Conservation (phyloP, 176 grass and related monocot genomes). For the Bromus sterilis region DNA sequence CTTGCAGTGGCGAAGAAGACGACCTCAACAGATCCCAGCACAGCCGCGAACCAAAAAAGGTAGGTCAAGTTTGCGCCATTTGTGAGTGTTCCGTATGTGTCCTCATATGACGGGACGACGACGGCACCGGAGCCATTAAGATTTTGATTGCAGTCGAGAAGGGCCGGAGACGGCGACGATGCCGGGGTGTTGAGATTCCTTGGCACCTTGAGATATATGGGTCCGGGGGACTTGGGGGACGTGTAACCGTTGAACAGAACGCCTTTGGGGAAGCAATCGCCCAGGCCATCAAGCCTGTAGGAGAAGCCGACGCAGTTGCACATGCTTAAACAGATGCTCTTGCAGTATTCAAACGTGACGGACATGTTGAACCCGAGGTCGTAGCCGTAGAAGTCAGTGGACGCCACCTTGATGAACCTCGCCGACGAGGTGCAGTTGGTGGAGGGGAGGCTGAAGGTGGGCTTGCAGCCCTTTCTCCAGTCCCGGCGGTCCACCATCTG, state of each 20-base stretch:
- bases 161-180: too few species aligned
- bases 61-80: too few species aligned
- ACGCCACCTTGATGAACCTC: background rate
- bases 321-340: background rate
- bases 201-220: too few species aligned
- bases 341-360: conserved; percentile 24
- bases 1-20: conserved; percentile 15
- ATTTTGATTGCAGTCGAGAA: too few species aligned
- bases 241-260: too few species aligned
- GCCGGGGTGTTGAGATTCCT: too few species aligned
- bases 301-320: too few species aligned
- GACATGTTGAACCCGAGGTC: background rate
- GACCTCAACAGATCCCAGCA: conserved; percentile 12
- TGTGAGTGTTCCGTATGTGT: too few species aligned
- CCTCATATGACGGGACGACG: too few species aligned
- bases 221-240: too few species aligned
- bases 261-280: conserved; percentile 25
- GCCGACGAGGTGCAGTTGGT: background rate
- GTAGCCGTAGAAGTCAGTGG: conserved; percentile 42
- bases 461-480: too few species aligned
- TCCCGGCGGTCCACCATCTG: conserved; percentile 22
- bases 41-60: background rate
- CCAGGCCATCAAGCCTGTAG: background rate
- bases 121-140: too few species aligned
- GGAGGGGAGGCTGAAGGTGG: background rate